Evolutionary conservation across 2,329 filamentous ascomycete genomes (phyloP), one percentile per base, ranked within the genome.

Genomic region (Rutstroemia sydowiana): DNA sequence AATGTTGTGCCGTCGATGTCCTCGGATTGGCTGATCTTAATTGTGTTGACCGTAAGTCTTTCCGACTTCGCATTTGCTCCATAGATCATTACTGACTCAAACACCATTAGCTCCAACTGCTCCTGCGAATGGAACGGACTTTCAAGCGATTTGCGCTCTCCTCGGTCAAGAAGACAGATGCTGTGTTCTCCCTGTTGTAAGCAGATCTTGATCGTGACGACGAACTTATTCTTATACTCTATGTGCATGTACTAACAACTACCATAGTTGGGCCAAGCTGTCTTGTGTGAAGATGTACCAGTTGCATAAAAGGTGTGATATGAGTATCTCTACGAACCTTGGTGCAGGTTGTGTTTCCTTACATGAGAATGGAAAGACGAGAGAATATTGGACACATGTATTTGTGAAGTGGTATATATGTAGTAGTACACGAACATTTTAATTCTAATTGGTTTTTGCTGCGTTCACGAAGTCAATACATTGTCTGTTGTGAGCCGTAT

Each of bases 1-100:
- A 77, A 57, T 85, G 81, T 72, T 85, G 81, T 63, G 76, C 79
- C 14, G 81, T 79, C 21, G 78, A 84, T 57, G 73, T 84, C 30
- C 74, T 84, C 37, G 74, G 77, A 54, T 57, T 82, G 53, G 77
- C 74, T 2, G 69, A 79, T 63, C 69, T 82, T 20, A 70, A 84
- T 70, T 85, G 81, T 65, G 66, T 60, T 18, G 65, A 68, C 53
- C 78, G 78, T 80, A 69, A 60, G 76, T 70, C 31, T 10, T 3
- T 41, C 18, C 26, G 20, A 49, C 52, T 46, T 37, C 18, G 16
- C 32, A 3, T 5, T 10, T 11, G 14, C 9, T 20, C 47, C 26
- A 18, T 26, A 37, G 26, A 5, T 52, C 28, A 31, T 16, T 11
- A 18, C 42, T 50, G 21, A 50, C 31, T n/a, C 34, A 23, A 45